These are phyloP conservation scores for Xerocomellus intermedius DNA, from an alignment of 768 basidiomycete species.

Conservation along the genomic window DNA sequence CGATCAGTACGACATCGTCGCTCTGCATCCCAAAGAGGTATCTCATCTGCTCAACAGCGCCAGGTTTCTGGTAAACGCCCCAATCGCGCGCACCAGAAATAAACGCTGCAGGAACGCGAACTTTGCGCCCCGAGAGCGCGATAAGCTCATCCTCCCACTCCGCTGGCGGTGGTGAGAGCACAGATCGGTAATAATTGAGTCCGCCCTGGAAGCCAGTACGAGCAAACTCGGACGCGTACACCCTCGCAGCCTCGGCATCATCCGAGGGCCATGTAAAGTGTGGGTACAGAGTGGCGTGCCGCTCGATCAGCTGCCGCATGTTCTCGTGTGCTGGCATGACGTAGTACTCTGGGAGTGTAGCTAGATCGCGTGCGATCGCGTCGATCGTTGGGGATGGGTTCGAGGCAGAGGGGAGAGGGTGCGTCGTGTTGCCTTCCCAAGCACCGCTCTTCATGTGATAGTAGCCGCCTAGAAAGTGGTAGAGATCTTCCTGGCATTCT, in stretches of 20 bases:
- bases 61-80: conserved; percentile 58
- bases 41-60: conserved; percentile 45
- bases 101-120: conserved; percentile 56
- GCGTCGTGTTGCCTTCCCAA: conserved; percentile 43
- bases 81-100: conserved; percentile 56
- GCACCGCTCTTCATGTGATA: conserved; percentile 58
- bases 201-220: conserved; percentile 65
- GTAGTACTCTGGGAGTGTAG: conserved; percentile 55
- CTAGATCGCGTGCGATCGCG: conserved; percentile 33
- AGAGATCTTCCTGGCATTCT: conserved; percentile 16
- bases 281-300: conserved; percentile 32
- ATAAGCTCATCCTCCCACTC: conserved; percentile 40
- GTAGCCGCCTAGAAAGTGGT: conserved; percentile 24
- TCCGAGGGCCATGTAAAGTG: conserved; percentile 46
- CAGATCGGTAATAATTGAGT: conserved; percentile 53
- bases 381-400: conserved; percentile 19
- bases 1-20: conserved; percentile 50
- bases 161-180: conserved; percentile 30
- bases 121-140: conserved; percentile 44
- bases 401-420: conserved; percentile 36
- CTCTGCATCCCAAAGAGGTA: conserved; percentile 33
- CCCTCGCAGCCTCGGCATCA: conserved; percentile 38
- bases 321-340: conserved; percentile 53
- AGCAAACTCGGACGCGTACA: conserved; percentile 49
- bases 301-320: conserved; percentile 50